Evolutionary conservation across 73 alveolate genomes (phyloP), one percentile per base, ranked within the genome.

Genomic region (Uronychia binucleata): DNA sequence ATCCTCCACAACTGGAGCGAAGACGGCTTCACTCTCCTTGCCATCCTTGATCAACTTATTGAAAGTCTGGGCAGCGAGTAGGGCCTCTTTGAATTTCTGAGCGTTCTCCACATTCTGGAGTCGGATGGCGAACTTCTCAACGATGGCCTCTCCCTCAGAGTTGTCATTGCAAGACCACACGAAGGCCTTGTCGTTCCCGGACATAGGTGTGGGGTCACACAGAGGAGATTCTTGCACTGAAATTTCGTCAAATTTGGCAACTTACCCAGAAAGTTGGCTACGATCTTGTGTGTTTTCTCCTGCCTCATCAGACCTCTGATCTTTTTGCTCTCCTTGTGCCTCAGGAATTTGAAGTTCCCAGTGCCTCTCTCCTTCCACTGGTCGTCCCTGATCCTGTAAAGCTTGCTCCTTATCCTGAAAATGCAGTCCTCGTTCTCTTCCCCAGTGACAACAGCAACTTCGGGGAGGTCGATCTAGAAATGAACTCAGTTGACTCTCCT

Each of bases 311-410:
- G 76, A 90, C 81, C 92, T 74, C 99, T 88, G 60, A 96, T 90
- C 86, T 57, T 93, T 85, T 96, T 91, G 60, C 84, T 80, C 27
- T 91, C 95, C 95, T 95, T 91, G 94, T 96, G 97, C 75, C 98
- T 88, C 84, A 96, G 92, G 89, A 96, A 90, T 88, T 94, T 96
- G 83, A 93, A 58, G 84, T 96, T 92, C 26, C 99, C 99, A 27
- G 97, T 94, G 33, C 99, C 99, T 78, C 99, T 86, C 91, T 96
- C 99, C 82, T 96, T 96, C 98, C 97, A 94, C 81, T 96, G 94
- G 28, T 91, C 94, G 58, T 94, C 98, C 35, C 97, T 77, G 92
- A 85, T 86, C 83, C 99, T 94, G 92, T 88, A 96, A 88, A 96
- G 93, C 92, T 90, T 94, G 27, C 94, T 93, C 32, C 98, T 88